phyloP scores from a whole-genome alignment of 2,329 filamentous ascomycete species.

The Paecilomyces formosus region DNA sequence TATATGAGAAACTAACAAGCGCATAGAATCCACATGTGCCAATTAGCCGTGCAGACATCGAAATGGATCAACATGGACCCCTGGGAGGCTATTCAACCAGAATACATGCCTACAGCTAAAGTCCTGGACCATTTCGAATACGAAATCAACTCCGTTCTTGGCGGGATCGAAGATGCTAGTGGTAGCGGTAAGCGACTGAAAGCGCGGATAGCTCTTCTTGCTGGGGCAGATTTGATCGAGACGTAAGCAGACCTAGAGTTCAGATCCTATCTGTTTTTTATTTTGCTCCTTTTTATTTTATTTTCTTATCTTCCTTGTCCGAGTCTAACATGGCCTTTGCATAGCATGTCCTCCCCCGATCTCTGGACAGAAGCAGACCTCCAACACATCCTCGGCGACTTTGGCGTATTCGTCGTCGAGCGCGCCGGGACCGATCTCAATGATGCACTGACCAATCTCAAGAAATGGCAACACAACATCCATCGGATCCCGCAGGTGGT shows the following conservation, averaged over 20 bases:
- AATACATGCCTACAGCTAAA: conserved; percentile 72
- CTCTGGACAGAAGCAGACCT: conserved; percentile 72
- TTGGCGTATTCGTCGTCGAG: conserved; percentile 68
- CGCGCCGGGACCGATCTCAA: conserved; percentile 72
- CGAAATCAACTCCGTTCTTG: conserved; percentile 67
- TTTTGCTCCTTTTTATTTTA: background rate
- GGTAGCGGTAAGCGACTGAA: conserved; percentile 58
- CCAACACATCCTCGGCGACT: conserved; percentile 69
- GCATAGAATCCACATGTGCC: conserved; percentile 64
- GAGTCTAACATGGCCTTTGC: background rate
- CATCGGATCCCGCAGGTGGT: conserved; percentile 74
- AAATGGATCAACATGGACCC: conserved; percentile 71
- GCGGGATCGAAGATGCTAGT: conserved; percentile 58
- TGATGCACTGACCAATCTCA: conserved; percentile 64
- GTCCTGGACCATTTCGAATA: conserved; percentile 78
- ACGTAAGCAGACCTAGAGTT: conserved; percentile 30
- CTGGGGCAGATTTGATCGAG: conserved; percentile 60
- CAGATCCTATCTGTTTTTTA: background rate
- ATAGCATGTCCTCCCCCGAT: conserved; percentile 47
- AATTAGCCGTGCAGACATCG: conserved; percentile 63
- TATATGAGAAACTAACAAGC: background rate
- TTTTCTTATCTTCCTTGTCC: too few relatives aligned
- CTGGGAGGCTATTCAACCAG: conserved; percentile 67
- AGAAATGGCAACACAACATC: conserved; percentile 68
- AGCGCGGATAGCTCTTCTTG: conserved; percentile 65